A percentile compares a stretch with the other conserved stretches of the same genome.
phyloP scores from a whole-genome alignment of 2,329 filamentous ascomycete genomes.

The Drechslerella stenobrocha region DNA sequence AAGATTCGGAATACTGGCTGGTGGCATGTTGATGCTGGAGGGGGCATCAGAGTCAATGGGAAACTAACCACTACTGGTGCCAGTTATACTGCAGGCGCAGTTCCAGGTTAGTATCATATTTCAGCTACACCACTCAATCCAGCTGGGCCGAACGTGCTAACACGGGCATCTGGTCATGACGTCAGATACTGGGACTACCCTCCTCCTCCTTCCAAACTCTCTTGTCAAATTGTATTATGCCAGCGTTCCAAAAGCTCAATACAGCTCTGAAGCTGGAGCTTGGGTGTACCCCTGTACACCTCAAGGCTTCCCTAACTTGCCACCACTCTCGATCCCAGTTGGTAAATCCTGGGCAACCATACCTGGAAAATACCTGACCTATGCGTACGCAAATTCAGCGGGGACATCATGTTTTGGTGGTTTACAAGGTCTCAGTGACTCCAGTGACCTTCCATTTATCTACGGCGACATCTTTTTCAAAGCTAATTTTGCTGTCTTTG shows the following conservation, averaged over 20 bases:
- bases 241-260: constrained; percentile 55
- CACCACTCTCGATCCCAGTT: constrained; percentile 53
- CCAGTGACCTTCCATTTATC: constrained; percentile 55
- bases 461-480: constrained; percentile 84
- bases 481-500: constrained; percentile 88
- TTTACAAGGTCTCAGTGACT: constrained; percentile 53
- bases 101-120: constrained; percentile 12
- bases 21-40: constrained; percentile 31
- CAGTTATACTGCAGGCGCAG: constrained; percentile 20
- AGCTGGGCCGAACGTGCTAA: constrained; percentile 25
- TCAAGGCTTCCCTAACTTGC: constrained; percentile 55
- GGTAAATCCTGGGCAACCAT: constrained; percentile 54
- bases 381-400: constrained; percentile 50
- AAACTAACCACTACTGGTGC: constrained; percentile 7
- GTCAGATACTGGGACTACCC: constrained; percentile 58
- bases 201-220: constrained; percentile 55
- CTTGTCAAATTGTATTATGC: constrained; percentile 57
- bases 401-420: constrained; percentile 55
- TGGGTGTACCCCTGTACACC: constrained; percentile 56
- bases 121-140: not conserved
- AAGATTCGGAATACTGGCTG: constrained; percentile 19
- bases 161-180: constrained; percentile 50
- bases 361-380: constrained; percentile 57
- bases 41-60: constrained; percentile 37
- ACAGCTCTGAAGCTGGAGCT: constrained; percentile 55